These are phyloP conservation scores for Globisporangium nodosum DNA, from an alignment of 352 stramenopile species.

Conservation along the genomic window DNA sequence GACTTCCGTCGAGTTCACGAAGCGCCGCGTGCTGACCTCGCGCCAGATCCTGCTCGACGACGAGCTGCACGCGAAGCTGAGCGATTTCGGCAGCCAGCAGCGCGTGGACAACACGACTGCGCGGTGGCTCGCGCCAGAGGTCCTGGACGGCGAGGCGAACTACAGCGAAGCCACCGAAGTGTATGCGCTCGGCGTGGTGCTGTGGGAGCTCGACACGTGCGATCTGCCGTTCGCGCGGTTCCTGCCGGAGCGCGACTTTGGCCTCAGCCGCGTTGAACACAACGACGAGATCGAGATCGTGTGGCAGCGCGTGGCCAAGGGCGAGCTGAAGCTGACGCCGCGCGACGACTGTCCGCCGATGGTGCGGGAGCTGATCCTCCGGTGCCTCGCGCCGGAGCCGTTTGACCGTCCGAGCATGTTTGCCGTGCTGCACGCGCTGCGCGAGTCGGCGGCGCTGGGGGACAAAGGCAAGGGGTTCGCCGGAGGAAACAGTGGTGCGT, in stretches of 20 bases:
- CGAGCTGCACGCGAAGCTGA: conserved; percentile 18
- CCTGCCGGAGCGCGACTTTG: conserved; percentile 10
- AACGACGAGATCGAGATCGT: conserved; percentile 5
- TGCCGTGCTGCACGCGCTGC: conserved; percentile 6
- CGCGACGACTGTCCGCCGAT: conserved; percentile 3
- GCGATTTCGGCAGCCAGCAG: conserved; percentile 19
- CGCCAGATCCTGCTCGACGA: conserved; percentile 22
- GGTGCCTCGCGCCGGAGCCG: conserved; percentile 15
- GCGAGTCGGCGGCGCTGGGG: neutral
- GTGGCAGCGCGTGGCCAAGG: conserved; percentile 11
- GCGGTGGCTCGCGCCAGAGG: conserved; percentile 18
- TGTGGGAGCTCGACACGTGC: conserved; percentile 20
- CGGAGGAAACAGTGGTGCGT: neutral
- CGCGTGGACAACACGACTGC: conserved; percentile 7
- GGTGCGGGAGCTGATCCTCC: conserved; percentile 5
- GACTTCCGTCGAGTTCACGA: neutral
- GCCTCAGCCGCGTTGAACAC: conserved; percentile 10
- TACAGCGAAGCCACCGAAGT: conserved; percentile 23
- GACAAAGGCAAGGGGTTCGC: neutral
- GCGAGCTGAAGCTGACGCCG: conserved; percentile 2
- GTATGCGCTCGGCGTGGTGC: conserved; percentile 25
- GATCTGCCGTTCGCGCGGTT: conserved; percentile 7
- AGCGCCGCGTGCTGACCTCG: conserved; percentile 20
- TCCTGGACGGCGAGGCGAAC: conserved; percentile 12
- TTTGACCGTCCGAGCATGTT: conserved; percentile 10